phyloP scores from a whole-genome alignment of 768 basidiomycete species.

The Coprinopsis strossmayeri region DNA sequence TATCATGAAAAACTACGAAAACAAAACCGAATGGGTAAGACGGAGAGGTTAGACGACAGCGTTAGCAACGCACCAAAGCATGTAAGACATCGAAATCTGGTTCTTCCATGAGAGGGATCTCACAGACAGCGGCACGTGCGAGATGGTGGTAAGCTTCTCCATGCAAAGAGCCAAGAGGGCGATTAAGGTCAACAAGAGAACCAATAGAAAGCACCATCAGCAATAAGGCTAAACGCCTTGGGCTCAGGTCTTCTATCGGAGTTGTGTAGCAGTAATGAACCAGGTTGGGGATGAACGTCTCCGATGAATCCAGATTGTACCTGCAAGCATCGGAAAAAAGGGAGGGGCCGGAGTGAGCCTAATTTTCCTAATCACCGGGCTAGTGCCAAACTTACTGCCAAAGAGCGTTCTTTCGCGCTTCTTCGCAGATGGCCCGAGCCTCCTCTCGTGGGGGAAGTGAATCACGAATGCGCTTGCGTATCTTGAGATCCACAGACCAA shows the following conservation, averaged over 20 bases:
- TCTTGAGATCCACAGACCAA: conserved; percentile 56
- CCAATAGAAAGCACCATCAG: conserved; percentile 72
- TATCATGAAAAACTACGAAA: conserved; percentile 52
- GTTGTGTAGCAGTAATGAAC: conserved; percentile 63
- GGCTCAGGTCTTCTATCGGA: conserved; percentile 52
- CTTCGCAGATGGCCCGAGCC: conserved; percentile 53
- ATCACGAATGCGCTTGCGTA: conserved; percentile 57
- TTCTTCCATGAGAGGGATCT: conserved; percentile 69
- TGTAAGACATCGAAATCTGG: conserved; percentile 70
- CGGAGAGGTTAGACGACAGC: background rate
- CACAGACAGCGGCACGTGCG: conserved; percentile 61
- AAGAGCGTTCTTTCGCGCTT: conserved; percentile 60
- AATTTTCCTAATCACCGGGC: conserved; percentile 1
- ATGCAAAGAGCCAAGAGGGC: conserved; percentile 47
- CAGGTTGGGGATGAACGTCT: conserved; percentile 64
- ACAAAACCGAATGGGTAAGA: conserved; percentile 1
- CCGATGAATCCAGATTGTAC: conserved; percentile 64
- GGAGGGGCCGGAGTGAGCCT: conserved; percentile 10
- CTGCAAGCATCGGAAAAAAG: conserved; percentile 24
- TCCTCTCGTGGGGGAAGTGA: conserved; percentile 54
- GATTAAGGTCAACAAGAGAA: conserved; percentile 56
- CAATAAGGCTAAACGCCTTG: conserved; percentile 59
- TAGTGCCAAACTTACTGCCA: conserved; percentile 53
- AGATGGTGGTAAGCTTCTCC: conserved; percentile 65
- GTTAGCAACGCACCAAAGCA: conserved; percentile 39